Percentiles rank a stretch among this genome's conserved stretches.
Evolutionary conservation across 306 rosid species (phyloP).

Genomic region (Vicia villosa): DNA sequence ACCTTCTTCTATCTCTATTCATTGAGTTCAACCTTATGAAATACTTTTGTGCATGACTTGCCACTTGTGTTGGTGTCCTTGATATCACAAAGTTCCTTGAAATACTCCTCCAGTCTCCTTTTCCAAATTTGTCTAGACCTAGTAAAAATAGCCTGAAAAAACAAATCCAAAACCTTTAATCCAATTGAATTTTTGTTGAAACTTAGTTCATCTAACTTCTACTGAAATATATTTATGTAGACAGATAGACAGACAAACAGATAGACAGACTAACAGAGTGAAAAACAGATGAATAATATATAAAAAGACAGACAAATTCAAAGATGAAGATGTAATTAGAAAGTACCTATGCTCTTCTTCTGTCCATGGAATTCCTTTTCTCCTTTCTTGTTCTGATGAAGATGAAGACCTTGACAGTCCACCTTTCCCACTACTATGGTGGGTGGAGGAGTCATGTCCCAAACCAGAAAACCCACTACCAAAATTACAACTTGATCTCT

Average conservation of each 20-base stretch:
- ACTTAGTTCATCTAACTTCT: not conserved
- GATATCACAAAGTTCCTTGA: conserved; percentile 95
- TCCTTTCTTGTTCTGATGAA: conserved; percentile 78
- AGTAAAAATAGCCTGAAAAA: conserved; percentile 80
- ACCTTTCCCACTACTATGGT: conserved; percentile 64
- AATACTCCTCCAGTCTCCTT: conserved; percentile 99
- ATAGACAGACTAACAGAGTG: not conserved
- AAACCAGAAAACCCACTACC: conserved; percentile 73
- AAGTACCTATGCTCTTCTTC: conserved; percentile 96
- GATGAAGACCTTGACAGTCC: conserved; percentile 72
- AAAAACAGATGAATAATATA: not conserved
- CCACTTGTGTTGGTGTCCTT: conserved; percentile 97
- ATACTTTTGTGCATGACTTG: conserved; percentile 98
- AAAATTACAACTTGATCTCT: conserved; percentile 62
- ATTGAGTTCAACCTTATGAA: conserved; percentile 92
- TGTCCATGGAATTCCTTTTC: conserved; percentile 98
- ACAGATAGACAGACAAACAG: not conserved
- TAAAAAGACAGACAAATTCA: not conserved
- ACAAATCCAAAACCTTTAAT: not conserved
- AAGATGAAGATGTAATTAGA: not conserved
- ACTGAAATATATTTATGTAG: not conserved
- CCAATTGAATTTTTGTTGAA: not conserved
- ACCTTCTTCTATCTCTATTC: conserved; percentile 94
- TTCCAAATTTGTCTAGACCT: conserved; percentile 97
- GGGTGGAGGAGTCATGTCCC: conserved; percentile 63